Evolutionary conservation across 805 yeast species (phyloP).

Genomic region (Tetrapisispora namnaoensis): DNA sequence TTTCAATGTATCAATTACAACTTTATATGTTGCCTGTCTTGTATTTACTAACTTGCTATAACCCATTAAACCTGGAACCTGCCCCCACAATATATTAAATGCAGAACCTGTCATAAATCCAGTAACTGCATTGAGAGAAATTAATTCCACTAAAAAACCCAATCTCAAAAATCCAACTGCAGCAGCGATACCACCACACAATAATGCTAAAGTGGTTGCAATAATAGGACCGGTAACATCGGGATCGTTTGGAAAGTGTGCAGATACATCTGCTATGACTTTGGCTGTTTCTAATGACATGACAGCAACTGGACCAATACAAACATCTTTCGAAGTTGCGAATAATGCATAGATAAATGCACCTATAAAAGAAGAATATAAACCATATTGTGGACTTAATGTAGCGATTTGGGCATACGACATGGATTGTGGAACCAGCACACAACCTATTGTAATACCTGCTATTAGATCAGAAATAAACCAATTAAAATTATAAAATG

Average conservation of each 20-base stretch:
- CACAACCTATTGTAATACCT: conserved; percentile 89
- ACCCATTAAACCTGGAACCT: conserved; percentile 82
- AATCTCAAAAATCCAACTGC: conserved; percentile 76
- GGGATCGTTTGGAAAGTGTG: conserved; percentile 16
- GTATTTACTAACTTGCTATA: conserved; percentile 59
- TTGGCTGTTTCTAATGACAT: conserved; percentile 82
- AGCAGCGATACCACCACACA: conserved; percentile 78
- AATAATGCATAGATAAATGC: conserved; percentile 80
- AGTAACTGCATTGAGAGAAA: conserved; percentile 83
- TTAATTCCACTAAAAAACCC: conserved; percentile 82
- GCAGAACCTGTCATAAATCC: conserved; percentile 97
- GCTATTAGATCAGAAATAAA: conserved; percentile 75
- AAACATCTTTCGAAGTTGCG: conserved; percentile 92
- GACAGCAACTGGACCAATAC: conserved; percentile 95
- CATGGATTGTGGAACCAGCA: conserved; percentile 91
- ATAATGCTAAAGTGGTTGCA: conserved; percentile 68
- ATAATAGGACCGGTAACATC: conserved; percentile 47
- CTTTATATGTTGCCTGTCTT: conserved; percentile 57
- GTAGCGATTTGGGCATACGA: conserved; percentile 86
- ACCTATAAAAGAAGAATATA: conserved; percentile 87
- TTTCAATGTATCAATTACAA: conserved; percentile 62
- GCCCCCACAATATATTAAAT: conserved; percentile 70
- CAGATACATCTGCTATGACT: conserved; percentile 57
- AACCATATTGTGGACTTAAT: conserved; percentile 72
- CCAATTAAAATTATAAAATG: conserved; percentile 77